Conservation (phyloP, 2,329 filamentous ascomycete genomes). For the Neobulgaria alba region DNA sequence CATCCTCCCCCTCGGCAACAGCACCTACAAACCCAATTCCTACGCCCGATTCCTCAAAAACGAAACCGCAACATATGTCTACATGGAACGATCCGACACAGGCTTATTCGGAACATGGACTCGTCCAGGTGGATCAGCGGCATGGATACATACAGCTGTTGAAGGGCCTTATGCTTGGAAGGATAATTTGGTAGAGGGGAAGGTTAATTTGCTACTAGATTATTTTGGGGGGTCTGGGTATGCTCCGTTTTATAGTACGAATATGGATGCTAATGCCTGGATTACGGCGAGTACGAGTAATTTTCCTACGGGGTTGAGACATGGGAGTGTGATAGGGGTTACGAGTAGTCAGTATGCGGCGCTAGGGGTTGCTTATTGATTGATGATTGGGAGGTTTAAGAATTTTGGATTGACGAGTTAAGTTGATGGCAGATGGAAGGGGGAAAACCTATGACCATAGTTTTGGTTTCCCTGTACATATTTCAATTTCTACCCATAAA, state of each 20-base stretch:
- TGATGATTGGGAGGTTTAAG: too few species aligned
- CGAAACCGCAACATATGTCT: conserved; percentile 43
- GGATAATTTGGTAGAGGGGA: conserved; percentile 34
- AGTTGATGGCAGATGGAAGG: too few species aligned
- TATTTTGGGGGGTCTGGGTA: conserved; percentile 41
- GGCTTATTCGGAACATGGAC: conserved; percentile 46
- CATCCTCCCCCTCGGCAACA: conserved; percentile 38
- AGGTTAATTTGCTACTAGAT: conserved; percentile 41
- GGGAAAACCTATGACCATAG: too few species aligned
- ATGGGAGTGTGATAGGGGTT: conserved; percentile 43
- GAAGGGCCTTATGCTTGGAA: conserved; percentile 38
- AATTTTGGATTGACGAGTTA: too few species aligned
- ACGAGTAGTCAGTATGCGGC: conserved; percentile 36
- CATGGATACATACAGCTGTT: conserved; percentile 35
- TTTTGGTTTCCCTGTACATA: too few species aligned
- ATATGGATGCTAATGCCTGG: conserved; percentile 39
- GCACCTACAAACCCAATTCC: too few species aligned
- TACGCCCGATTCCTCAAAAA: conserved; percentile 49
- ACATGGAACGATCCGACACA: conserved; percentile 38
- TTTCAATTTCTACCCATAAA: too few species aligned
- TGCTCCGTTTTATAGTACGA: conserved; percentile 38
- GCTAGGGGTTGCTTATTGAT: too few species aligned
- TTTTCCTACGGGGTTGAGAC: conserved; percentile 41
- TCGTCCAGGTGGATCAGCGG: conserved; percentile 35
- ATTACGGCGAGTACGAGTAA: conserved; percentile 32